These are phyloP conservation scores for Annona cherimola DNA, from an alignment of 164 flowering plant species.

Conservation along the genomic window DNA sequence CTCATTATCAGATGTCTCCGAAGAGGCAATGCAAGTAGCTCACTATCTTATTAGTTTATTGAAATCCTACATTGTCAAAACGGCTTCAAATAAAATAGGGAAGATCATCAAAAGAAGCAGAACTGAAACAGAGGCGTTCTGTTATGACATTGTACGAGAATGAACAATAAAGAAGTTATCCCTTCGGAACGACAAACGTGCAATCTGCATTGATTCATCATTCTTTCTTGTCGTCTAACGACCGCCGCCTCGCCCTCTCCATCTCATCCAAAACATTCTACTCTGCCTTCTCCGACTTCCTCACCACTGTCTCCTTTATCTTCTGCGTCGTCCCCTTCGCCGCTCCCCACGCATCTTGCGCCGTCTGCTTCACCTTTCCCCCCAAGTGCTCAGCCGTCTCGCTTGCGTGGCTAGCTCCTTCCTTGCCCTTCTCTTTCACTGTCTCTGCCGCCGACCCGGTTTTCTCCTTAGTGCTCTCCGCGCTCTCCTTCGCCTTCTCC, in stretches of 20 bases:
- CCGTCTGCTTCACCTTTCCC: conserved; percentile 41
- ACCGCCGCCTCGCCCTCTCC: conserved; percentile 23
- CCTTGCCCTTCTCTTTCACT: conserved; percentile 13
- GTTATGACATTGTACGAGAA: too few species aligned
- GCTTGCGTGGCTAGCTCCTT: conserved; percentile 6
- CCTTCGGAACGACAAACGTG: background rate
- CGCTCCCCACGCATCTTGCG: conserved; percentile 43
- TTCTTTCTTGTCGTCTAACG: background rate
- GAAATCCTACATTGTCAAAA: too few species aligned
- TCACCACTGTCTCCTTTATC: conserved; percentile 52
- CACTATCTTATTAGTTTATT: too few species aligned
- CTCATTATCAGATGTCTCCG: too few species aligned
- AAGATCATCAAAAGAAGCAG: background rate
- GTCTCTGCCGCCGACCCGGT: background rate
- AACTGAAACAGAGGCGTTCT: background rate
- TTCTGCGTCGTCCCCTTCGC: conserved; percentile 47
- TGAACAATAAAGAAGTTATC: too few species aligned
- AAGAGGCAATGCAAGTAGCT: too few species aligned
- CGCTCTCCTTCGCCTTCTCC: background rate
- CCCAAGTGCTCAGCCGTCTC: conserved; percentile 18
- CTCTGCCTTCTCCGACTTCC: conserved; percentile 18
- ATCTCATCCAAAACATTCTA: conserved; percentile 18
- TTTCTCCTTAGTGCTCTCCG: background rate
- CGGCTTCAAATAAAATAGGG: too few species aligned
- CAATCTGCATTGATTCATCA: background rate